These are phyloP conservation scores for Mycena galopus DNA, from an alignment of 768 basidiomycete genomes.

Conservation along the genomic window DNA sequence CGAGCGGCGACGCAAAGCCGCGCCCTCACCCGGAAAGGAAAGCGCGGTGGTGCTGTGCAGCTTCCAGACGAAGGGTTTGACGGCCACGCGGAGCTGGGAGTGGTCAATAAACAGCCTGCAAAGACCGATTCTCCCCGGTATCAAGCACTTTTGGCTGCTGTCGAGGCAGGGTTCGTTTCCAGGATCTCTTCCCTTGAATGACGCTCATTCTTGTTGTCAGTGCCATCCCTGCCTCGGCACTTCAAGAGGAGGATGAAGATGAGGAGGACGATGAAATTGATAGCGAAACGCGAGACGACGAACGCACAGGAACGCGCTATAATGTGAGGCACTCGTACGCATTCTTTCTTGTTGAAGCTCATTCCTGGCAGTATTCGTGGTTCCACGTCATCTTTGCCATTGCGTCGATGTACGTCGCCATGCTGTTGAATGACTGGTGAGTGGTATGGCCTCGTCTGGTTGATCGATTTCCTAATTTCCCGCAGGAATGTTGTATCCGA, in stretches of 20 bases:
- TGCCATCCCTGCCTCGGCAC: slow-evolving; percentile 92
- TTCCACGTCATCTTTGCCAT: slow-evolving; percentile 98
- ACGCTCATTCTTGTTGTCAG: slow-evolving; percentile 51
- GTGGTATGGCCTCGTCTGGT: slow-evolving; percentile 46
- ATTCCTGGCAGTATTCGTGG: slow-evolving; percentile 85
- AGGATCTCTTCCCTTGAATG: not conserved
- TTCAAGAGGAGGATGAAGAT: slow-evolving; percentile 83
- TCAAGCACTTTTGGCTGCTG: slow-evolving; percentile 94
- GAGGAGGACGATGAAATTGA: slow-evolving; percentile 86
- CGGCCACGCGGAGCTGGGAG: slow-evolving; percentile 75
- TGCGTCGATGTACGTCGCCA: slow-evolving; percentile 97
- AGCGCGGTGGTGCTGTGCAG: slow-evolving; percentile 72
- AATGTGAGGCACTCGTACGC: slow-evolving; percentile 68
- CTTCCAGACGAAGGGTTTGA: slow-evolving; percentile 67
- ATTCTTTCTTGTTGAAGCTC: slow-evolving; percentile 3
- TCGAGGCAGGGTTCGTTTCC: slow-evolving; percentile 86
- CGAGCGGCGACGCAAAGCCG: slow-evolving; percentile 96
- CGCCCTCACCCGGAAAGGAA: slow-evolving; percentile 84
- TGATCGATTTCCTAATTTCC: not conserved
- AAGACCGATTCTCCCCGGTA: slow-evolving; percentile 90
- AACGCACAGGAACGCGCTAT: slow-evolving; percentile 93
- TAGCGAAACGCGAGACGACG: slow-evolving; percentile 89
- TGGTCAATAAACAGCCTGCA: slow-evolving; percentile 88
- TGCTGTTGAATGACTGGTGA: slow-evolving; percentile 97
- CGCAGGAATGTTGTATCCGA: slow-evolving; percentile 82